Conservation (phyloP, 2,329 filamentous ascomycete genomes). For the Diaporthe longicolla region DNA sequence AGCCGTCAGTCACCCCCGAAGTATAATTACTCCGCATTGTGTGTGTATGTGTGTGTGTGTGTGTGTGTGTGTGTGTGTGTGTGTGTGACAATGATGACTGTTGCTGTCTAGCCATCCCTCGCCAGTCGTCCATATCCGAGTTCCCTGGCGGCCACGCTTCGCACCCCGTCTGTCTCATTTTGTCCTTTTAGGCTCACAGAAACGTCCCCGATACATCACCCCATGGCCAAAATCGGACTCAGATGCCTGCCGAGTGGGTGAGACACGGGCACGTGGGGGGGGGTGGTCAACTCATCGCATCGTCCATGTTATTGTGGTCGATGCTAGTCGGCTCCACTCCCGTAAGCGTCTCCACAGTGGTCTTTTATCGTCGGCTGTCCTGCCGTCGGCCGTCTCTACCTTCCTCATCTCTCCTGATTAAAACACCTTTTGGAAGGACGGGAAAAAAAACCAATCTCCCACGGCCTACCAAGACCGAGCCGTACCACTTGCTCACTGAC, state of each 20-base stretch:
- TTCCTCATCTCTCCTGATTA: slow-evolving; percentile 13
- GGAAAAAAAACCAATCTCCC: background rate
- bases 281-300: background rate
- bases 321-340: slow-evolving; percentile 2
- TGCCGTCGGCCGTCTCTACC: slow-evolving; percentile 13
- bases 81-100: background rate
- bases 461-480: background rate
- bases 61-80: too few species aligned
- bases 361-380: slow-evolving; percentile 6
- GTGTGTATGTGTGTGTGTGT: too few species aligned
- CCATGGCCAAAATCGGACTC: slow-evolving; percentile 8
- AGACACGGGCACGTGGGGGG: slow-evolving; percentile 29
- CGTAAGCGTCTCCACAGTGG: slow-evolving; percentile 6
- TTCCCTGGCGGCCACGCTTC: slow-evolving; percentile 7
- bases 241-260: slow-evolving; percentile 11
- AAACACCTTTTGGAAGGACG: background rate
- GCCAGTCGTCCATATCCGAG: slow-evolving; percentile 3
- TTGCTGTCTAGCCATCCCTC: background rate
- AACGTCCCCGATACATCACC: background rate
- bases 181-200: slow-evolving; percentile 15
- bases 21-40: background rate
- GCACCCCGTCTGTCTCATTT: background rate
- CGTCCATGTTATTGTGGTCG: background rate
- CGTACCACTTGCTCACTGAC: background rate
- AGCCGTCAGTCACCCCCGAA: background rate